Percentiles rank a stretch among this genome's conserved stretches.
Conservation (phyloP, 768 basidiomycete genomes). For the Lactarius trivialis region DNA sequence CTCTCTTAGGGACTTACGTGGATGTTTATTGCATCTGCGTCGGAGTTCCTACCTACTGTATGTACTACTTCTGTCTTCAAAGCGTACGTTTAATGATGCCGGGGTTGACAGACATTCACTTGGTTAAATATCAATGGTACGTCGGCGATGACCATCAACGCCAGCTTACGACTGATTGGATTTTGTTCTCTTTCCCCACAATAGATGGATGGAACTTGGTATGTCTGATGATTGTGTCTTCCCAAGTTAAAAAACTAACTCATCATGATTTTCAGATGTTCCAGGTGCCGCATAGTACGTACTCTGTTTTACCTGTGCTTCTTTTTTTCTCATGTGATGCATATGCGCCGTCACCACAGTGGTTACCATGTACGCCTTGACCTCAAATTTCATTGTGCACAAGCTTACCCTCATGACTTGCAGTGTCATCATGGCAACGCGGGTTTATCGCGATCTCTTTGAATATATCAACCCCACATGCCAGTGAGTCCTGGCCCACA, state of each 20-base stretch:
- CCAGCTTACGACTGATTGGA: neutral
- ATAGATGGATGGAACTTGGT: constrained; percentile 13
- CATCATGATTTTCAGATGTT: neutral
- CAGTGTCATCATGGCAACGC: constrained; percentile 7
- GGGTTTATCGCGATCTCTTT: constrained; percentile 11
- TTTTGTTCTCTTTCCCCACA: neutral
- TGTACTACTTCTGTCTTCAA: neutral
- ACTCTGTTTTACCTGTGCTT: neutral
- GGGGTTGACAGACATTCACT: neutral
- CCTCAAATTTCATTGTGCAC: neutral
- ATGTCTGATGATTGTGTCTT: neutral
- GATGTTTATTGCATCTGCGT: constrained; percentile 1
- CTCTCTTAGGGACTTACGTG: neutral
- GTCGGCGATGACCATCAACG: neutral
- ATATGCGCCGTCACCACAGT: neutral
- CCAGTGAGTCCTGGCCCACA: neutral
- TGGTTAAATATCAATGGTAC: constrained; percentile 7
- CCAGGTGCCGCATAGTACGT: constrained; percentile 6
- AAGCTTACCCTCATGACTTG: neutral
- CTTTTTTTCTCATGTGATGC: neutral
- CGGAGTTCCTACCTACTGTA: constrained; percentile 3
- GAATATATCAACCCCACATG: constrained; percentile 6
- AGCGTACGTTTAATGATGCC: neutral
- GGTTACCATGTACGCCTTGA: constrained; percentile 10
- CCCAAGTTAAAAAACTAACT: neutral